Evolutionary conservation across 2,329 filamentous ascomycete species (phyloP).

Genomic region (Dissoconium aciculare): DNA sequence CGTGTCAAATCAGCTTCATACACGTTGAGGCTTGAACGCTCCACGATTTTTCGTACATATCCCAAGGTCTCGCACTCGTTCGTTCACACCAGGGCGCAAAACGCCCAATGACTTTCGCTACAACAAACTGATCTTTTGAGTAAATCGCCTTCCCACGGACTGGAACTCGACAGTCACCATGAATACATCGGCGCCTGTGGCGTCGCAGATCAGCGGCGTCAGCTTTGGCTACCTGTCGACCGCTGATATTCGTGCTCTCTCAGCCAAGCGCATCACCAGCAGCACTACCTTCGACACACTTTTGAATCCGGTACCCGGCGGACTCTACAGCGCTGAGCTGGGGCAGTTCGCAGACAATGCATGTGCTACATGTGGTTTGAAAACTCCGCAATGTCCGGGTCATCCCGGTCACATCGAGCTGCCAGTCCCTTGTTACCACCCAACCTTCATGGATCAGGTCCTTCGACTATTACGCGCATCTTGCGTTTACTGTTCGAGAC

Average conservation of each 20-base stretch:
- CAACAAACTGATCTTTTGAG: too few species aligned
- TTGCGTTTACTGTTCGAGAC: conserved; percentile 78
- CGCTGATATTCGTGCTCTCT: conserved; percentile 73
- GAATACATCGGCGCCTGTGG: conserved; percentile 54
- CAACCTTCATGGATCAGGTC: conserved; percentile 89
- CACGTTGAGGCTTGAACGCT: too few species aligned
- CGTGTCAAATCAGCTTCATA: too few species aligned
- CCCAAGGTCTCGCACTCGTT: too few species aligned
- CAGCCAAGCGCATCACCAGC: conserved; percentile 87
- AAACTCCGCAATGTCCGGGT: conserved; percentile 64
- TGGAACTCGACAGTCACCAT: too few species aligned
- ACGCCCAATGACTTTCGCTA: too few species aligned
- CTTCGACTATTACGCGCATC: conserved; percentile 71
- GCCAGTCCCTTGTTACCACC: conserved; percentile 84
- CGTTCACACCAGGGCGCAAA: too few species aligned
- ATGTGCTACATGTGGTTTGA: conserved; percentile 84
- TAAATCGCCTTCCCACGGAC: too few species aligned
- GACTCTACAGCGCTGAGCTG: conserved; percentile 81
- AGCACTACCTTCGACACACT: conserved; percentile 87
- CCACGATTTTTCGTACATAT: too few species aligned
- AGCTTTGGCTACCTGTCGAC: conserved; percentile 76
- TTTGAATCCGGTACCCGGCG: conserved; percentile 75
- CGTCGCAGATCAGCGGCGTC: conserved; percentile 70
- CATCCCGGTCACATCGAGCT: conserved; percentile 93
- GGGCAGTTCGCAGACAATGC: conserved; percentile 76